Evolutionary conservation across 257 asterid genomes (phyloP).

Genomic region (Striga asiatica): DNA sequence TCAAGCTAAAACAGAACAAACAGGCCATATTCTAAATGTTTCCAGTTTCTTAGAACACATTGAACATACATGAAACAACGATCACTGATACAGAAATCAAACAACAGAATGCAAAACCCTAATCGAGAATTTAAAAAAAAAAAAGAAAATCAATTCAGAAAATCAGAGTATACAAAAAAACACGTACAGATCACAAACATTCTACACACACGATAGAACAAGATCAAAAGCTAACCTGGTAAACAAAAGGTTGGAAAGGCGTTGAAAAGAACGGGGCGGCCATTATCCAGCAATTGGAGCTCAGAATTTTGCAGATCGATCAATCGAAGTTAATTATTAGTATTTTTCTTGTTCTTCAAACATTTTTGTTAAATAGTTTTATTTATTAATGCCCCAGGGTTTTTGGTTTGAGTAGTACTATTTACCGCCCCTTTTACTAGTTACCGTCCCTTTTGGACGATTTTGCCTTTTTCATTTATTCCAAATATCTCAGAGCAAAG

Average conservation of each 20-base stretch:
- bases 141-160: slow-evolving; percentile 5
- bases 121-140: slow-evolving; percentile 6
- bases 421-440: too few relatives aligned
- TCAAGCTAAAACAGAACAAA: neutral
- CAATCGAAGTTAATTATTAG: neutral
- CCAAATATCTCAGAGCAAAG: too few relatives aligned
- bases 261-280: slow-evolving; percentile 98
- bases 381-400: slow-evolving; percentile 12
- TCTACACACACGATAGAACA: neutral
- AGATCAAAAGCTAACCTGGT: slow-evolving; percentile 60
- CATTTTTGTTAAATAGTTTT: too few relatives aligned
- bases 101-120: slow-evolving; percentile 17
- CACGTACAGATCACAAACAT: neutral
- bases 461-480: too few relatives aligned
- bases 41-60: neutral
- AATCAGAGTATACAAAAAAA: neutral
- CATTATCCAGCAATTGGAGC: slow-evolving; percentile 42
- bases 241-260: slow-evolving; percentile 92
- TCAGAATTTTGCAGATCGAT: slow-evolving; percentile 30
- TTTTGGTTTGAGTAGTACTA: slow-evolving; percentile 16
- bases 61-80: neutral
- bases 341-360: neutral
- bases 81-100: neutral
- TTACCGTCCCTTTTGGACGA: too few relatives aligned
- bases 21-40: neutral